Percentiles rank a stretch among this genome's conserved stretches.
Evolutionary conservation across 257 asterid genomes (phyloP).

Genomic region (Cruciata laevipes): DNA sequence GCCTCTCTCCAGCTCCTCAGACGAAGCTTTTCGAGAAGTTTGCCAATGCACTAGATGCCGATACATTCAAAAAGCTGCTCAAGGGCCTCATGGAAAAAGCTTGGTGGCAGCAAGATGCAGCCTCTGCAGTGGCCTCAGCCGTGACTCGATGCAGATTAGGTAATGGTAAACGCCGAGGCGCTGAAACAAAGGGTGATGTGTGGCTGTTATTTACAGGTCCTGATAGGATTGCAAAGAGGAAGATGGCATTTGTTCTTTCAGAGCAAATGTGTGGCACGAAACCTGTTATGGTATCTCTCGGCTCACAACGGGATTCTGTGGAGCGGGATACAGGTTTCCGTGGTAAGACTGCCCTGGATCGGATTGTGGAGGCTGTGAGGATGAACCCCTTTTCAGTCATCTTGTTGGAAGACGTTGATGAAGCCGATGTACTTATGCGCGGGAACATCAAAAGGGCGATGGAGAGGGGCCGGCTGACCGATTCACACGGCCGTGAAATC

Average conservation of each 20-base stretch:
- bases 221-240: conserved; percentile 70
- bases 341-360: conserved; percentile 72
- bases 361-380: conserved; percentile 68
- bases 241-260: conserved; percentile 69
- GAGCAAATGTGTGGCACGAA: conserved; percentile 58
- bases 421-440: conserved; percentile 51
- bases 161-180: conserved; percentile 46
- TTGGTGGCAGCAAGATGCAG: conserved; percentile 97
- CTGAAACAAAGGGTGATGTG: conserved; percentile 60
- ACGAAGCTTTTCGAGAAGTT: conserved; percentile 51
- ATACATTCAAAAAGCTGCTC: conserved; percentile 66
- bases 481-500: conserved; percentile 84
- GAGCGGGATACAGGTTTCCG: conserved; percentile 43
- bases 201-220: conserved; percentile 92
- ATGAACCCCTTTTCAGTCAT: conserved; percentile 72
- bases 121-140: conserved; percentile 66
- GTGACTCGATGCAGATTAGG: conserved; percentile 60
- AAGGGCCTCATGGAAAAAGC: conserved; percentile 86
- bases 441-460: conserved; percentile 60
- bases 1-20: conserved; percentile 59
- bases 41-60: conserved; percentile 53
- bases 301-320: conserved; percentile 42
- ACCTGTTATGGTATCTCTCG: conserved; percentile 50
- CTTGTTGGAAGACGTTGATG: conserved; percentile 77
- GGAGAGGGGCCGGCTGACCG: conserved; percentile 66